These are phyloP conservation scores for Nannizzia gypsea DNA, from an alignment of 2,329 filamentous ascomycete species.

Conservation along the genomic window DNA sequence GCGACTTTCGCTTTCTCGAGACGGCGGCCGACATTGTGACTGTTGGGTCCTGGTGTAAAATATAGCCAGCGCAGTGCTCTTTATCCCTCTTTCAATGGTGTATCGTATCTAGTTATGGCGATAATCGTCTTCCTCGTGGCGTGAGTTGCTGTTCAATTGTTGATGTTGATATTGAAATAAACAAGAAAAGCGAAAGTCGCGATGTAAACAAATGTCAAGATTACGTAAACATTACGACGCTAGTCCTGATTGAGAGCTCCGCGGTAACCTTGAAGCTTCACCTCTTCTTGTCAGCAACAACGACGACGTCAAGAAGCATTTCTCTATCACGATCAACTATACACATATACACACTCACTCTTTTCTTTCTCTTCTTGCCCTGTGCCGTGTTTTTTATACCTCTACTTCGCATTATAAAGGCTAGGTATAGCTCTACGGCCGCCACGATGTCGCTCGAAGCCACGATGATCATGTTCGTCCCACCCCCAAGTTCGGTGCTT, in stretches of 20 bases:
- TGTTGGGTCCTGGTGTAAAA: neutral
- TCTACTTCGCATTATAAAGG: neutral
- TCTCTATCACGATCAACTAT: neutral
- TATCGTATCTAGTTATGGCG: neutral
- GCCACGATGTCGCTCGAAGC: slow-evolving; percentile 94
- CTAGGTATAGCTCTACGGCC: neutral
- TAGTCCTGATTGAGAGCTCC: slow-evolving; percentile 9
- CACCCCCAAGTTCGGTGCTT: slow-evolving; percentile 13
- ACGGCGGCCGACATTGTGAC: slow-evolving; percentile 26
- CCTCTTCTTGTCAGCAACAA: neutral
- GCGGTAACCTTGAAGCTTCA: slow-evolving; percentile 3
- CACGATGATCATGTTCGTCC: slow-evolving; percentile 75
- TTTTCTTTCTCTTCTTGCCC: neutral
- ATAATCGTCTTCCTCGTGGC: neutral
- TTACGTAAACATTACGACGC: neutral
- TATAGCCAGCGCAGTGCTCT: neutral
- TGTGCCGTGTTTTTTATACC: too few species aligned
- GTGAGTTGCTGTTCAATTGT: too few species aligned
- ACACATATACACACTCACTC: neutral
- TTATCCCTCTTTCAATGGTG: neutral
- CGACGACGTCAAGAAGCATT: neutral
- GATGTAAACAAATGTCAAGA: slow-evolving; percentile 13
- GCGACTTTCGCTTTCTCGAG: slow-evolving; percentile 31
- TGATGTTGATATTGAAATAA: neutral
- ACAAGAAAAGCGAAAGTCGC: neutral